Base-by-base conservation (phyloP, 139 green algal genomes). In the Haematococcus lacustris region DNA sequence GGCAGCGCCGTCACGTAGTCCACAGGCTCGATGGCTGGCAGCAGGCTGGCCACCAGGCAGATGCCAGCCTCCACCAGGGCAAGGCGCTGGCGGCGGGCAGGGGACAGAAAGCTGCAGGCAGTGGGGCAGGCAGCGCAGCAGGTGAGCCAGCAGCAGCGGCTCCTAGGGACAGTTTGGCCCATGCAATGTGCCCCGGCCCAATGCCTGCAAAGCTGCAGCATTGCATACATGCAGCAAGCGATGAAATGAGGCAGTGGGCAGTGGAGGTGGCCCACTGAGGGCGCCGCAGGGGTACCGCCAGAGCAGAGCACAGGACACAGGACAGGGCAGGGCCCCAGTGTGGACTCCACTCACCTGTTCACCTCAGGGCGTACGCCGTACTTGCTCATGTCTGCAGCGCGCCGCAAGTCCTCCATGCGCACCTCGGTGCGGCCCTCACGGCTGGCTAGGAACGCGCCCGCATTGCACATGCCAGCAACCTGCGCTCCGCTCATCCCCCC, bases 1-100 rank as follows among this genome's bases (percentile, higher is more conserved):
- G 90, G 91, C 65, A 85, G 62, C 60, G 95, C 93, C 39, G 87
- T 96, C 4, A 87, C 82, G 59, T 84, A 81, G 33, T 86, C 76
- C 23, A 97, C 78, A 0, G 87, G 86, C 86, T 97, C 92, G 1
- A 97, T 93, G 59, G 91, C 85, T 3, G 92, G 90, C 82, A 95
- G 79, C 68, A 97, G 83, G 5, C 85, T 91, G 73, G 83, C 85
- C 3, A 85, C 71, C 40, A 97, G 73, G 4, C 74, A 76, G 50
- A 92, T 94, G 57, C 86, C 83, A 0, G 80, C 89, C 72, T 97
- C 90, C 73, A 92, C 86, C 21, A 92, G 71, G 5, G 82, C 79
- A 69, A 90, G 84, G 2, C 85, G 82, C 47, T 62, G 60, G 75
- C 76, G 80, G 63, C 82, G 82, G 2, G n/a, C 65, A 2, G 82